A percentile compares a stretch with the other conserved stretches of the same genome.
Evolutionary conservation across 352 stramenopile genomes (phyloP).

Genomic region (Phytophthora sojae): DNA sequence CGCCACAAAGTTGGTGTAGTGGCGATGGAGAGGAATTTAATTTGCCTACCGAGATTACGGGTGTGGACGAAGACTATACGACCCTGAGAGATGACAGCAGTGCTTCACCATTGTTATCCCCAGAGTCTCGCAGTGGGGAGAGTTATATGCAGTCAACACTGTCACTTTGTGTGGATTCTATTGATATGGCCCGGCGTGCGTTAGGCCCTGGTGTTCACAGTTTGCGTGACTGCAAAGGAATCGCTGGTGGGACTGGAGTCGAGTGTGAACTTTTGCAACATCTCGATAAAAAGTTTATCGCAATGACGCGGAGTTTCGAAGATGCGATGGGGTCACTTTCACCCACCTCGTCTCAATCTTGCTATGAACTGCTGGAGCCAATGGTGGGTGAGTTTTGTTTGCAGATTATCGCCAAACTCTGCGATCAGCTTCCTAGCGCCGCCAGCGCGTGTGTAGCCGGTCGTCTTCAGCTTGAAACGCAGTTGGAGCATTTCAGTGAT

Average conservation of each 20-base stretch:
- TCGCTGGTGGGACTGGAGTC: constrained; percentile 31
- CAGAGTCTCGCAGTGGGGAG: constrained; percentile 3
- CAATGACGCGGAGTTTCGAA: constrained; percentile 31
- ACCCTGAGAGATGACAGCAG: not conserved
- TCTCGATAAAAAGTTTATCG: constrained; percentile 38
- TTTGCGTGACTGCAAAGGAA: constrained; percentile 11
- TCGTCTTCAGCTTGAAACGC: constrained; percentile 45
- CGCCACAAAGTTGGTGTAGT: constrained; percentile 9
- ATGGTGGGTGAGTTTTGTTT: constrained; percentile 68
- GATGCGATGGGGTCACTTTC: constrained; percentile 15
- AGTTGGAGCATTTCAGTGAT: constrained; percentile 51
- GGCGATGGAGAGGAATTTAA: constrained; percentile 5
- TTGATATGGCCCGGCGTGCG: constrained; percentile 51
- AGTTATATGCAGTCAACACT: constrained; percentile 24
- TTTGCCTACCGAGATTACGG: not conserved
- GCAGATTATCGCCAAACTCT: constrained; percentile 57
- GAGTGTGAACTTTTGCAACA: constrained; percentile 47
- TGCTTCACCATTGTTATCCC: not conserved
- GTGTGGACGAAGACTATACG: not conserved
- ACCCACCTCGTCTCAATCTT: constrained; percentile 1
- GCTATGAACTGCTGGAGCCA: constrained; percentile 40
- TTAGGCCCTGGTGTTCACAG: constrained; percentile 47
- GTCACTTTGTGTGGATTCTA: constrained; percentile 50
- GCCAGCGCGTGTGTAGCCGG: constrained; percentile 31
- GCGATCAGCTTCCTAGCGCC: constrained; percentile 56